Evolutionary conservation across 2,329 filamentous ascomycete species (phyloP).

Genomic region (Cladosporium velox): DNA sequence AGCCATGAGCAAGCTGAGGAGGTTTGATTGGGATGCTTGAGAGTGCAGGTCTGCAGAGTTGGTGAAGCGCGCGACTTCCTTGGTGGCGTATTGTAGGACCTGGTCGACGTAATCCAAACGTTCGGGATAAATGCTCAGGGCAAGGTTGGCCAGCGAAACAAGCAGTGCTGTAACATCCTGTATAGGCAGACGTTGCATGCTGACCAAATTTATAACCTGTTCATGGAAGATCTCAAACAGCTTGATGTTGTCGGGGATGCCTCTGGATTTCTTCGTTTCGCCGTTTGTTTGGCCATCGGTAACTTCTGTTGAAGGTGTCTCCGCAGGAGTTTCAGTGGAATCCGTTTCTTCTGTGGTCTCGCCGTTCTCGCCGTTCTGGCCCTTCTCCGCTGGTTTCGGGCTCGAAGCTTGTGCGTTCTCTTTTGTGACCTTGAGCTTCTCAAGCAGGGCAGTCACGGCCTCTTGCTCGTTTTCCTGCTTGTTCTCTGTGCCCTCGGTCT

Average conservation of each 20-base stretch:
- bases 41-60: conserved; percentile 97
- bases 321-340: conserved; percentile 25
- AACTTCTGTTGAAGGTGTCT: conserved; percentile 32
- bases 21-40: conserved; percentile 79
- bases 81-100: conserved; percentile 81
- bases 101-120: conserved; percentile 93
- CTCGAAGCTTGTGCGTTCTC: conserved; percentile 44
- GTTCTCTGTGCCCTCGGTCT: conserved; percentile 69
- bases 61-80: conserved; percentile 83
- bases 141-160: conserved; percentile 90
- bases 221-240: conserved; percentile 97
- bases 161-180: conserved; percentile 92
- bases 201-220: conserved; percentile 91
- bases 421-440: conserved; percentile 72
- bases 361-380: conserved; percentile 38
- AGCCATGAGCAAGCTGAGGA: conserved; percentile 85
- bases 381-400: conserved; percentile 31
- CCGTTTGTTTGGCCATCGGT: conserved; percentile 43
- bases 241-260: conserved; percentile 76
- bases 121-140: conserved; percentile 93
- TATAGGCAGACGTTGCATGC: conserved; percentile 85
- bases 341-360: conserved; percentile 30
- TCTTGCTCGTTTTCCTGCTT: conserved; percentile 80
- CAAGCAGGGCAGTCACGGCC: conserved; percentile 73
- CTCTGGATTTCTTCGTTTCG: conserved; percentile 49